Base-by-base conservation (phyloP, 257 asterid genomes). In the Cruciata laevipes region DNA sequence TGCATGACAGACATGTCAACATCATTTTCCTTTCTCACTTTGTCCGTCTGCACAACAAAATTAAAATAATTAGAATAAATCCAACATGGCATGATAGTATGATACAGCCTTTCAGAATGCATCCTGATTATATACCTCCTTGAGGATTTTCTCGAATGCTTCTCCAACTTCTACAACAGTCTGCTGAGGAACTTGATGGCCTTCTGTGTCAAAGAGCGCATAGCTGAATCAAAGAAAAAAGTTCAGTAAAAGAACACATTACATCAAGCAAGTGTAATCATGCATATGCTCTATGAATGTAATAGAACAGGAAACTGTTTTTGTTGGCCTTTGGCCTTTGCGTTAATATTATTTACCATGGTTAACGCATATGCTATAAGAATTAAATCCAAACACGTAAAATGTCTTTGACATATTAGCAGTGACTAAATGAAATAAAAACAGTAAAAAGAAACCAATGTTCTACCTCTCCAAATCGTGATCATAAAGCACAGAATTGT, bases 381-480 rank as follows among this genome's bases (percentile, higher is more conserved):
- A 27, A 27, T 30, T 13, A 31, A 60, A 10, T 27, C 47, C 65
- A 6, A 30, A 59, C 4, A n/a, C n/a, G 38, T n/a, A 53, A 51
- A 51, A 51, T 51, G 57, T 51, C 8, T 44, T 27, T 51, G 8
- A 38, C 60, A n/a, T 16, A 69, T 7, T 56, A 53, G 27, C 55
- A 9, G 44, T n/a, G 24, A 51, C 1, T 23, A 25, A 69, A 49
- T 44, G 16, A 56, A 53, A 53, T 27, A 12, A 23, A 63, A 21
- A 11, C 27, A 52, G 13, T 37, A 7, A 7, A 63, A 17, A 32
- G 6, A 13, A 71, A 55, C 12, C 37, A 8, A 31, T 4, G 51
- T n/a, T 61, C 6, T 71, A 90, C 99, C 99, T 94, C 82, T 94
- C 97, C 80, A 94, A 75, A 72, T 94, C 99, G 74, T 94, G 99